A percentile compares a stretch with the other conserved stretches of the same genome.
Conservation (phyloP, 2,329 filamentous ascomycete genomes). For the Blastomyces silverae region DNA sequence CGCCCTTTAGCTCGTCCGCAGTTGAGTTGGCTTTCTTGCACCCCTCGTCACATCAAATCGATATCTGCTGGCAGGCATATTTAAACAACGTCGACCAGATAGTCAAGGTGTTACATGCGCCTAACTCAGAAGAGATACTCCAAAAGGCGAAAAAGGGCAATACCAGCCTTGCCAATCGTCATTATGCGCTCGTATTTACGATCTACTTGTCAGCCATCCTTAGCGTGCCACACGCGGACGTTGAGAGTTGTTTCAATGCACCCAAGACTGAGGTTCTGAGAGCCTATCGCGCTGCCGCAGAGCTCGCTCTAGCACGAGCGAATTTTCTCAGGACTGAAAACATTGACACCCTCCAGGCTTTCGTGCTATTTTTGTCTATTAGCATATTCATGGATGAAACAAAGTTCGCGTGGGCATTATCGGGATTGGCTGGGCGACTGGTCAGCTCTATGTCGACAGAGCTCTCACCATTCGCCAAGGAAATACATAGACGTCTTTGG, state of each 20-base stretch:
- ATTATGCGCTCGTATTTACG: slow-evolving; percentile 51
- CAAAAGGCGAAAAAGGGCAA: slow-evolving; percentile 42
- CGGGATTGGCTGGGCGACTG: slow-evolving; percentile 40
- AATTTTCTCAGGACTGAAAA: slow-evolving; percentile 54
- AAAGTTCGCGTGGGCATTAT: slow-evolving; percentile 26
- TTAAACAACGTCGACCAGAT: slow-evolving; percentile 46
- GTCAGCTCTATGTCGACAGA: slow-evolving; percentile 22
- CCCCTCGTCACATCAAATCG: slow-evolving; percentile 15
- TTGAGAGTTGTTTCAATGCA: slow-evolving; percentile 27
- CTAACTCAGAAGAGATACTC: slow-evolving; percentile 45
- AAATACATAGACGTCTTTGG: slow-evolving; percentile 41
- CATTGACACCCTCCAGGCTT: slow-evolving; percentile 51
- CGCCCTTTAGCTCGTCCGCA: slow-evolving; percentile 5
- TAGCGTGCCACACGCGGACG: slow-evolving; percentile 37
- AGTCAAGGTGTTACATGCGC: slow-evolving; percentile 51
- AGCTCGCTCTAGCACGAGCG: slow-evolving; percentile 53
- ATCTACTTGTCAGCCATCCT: slow-evolving; percentile 53
- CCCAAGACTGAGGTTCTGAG: slow-evolving; percentile 38
- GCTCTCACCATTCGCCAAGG: slow-evolving; percentile 37
- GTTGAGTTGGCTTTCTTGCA: slow-evolving; percentile 14
- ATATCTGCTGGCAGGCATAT: slow-evolving; percentile 24
- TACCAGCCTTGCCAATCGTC: slow-evolving; percentile 42
- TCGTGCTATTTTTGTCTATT: slow-evolving; percentile 52
- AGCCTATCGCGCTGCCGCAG: slow-evolving; percentile 51
- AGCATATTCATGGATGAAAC: slow-evolving; percentile 22